Evolutionary conservation across 805 yeast species (phyloP).

Genomic region (Metschnikowia shivogae): DNA sequence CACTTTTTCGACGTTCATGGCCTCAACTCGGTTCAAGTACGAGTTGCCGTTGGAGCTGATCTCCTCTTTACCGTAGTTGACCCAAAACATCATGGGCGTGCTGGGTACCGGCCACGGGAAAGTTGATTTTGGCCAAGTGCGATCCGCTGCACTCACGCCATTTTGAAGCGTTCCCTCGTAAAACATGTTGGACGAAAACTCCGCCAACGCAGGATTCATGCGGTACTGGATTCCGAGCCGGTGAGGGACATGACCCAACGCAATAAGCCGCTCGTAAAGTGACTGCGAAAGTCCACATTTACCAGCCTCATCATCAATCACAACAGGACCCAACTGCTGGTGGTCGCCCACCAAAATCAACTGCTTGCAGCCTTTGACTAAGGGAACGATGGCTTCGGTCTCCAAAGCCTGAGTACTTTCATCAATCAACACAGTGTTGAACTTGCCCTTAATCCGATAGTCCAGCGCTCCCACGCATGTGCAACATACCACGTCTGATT

Average conservation of each 20-base stretch:
- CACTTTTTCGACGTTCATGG: slow-evolving; percentile 79
- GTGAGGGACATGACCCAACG: slow-evolving; percentile 79
- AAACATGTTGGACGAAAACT: slow-evolving; percentile 86
- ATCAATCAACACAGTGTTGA: slow-evolving; percentile 81
- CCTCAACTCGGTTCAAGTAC: slow-evolving; percentile 81
- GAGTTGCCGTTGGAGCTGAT: slow-evolving; percentile 78
- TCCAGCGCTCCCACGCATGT: slow-evolving; percentile 95
- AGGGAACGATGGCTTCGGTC: slow-evolving; percentile 86
- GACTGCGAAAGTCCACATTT: slow-evolving; percentile 86
- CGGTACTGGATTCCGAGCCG: slow-evolving; percentile 90
- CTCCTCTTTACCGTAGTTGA: slow-evolving; percentile 84
- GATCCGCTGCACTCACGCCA: slow-evolving; percentile 77
- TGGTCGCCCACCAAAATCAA: slow-evolving; percentile 92
- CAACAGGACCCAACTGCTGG: slow-evolving; percentile 92
- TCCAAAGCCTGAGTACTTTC: slow-evolving; percentile 94
- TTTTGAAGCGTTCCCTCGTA: slow-evolving; percentile 90
- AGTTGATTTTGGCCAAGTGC: slow-evolving; percentile 48
- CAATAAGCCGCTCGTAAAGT: slow-evolving; percentile 77
- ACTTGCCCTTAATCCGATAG: slow-evolving; percentile 52
- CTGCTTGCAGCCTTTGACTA: slow-evolving; percentile 85
- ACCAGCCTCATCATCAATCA: slow-evolving; percentile 73
- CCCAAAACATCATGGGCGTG: slow-evolving; percentile 96
- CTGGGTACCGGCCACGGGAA: slow-evolving; percentile 92
- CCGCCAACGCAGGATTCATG: slow-evolving; percentile 87
- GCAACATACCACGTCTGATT: slow-evolving; percentile 78